A percentile compares a stretch with the other conserved stretches of the same genome.
These are phyloP conservation scores for Fraxinus baroniana DNA, from an alignment of 305 asterid species.

Conservation along the genomic window DNA sequence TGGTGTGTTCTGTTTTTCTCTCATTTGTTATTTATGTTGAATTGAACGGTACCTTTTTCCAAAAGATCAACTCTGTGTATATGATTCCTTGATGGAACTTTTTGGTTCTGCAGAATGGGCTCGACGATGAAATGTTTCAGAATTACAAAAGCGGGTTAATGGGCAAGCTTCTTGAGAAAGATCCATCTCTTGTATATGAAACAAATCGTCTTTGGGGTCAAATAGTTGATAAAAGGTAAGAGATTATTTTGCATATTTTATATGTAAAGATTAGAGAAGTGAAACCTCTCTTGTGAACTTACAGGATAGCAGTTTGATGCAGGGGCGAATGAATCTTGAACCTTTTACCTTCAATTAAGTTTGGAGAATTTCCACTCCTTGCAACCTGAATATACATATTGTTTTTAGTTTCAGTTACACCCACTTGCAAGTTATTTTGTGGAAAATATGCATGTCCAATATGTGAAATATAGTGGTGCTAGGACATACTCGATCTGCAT, in stretches of 20 bases:
- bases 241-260: constrained; percentile 3
- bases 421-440: neutral
- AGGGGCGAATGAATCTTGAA: neutral
- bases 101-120: constrained; percentile 54
- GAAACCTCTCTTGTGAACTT: neutral
- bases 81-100: constrained; percentile 22
- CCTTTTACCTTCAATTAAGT: neutral
- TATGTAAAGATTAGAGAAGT: neutral
- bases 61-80: neutral
- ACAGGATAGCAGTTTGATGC: neutral
- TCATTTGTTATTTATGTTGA: neutral
- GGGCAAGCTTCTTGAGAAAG: constrained; percentile 95
- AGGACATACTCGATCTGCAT: neutral
- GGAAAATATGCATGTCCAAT: neutral
- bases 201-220: constrained; percentile 90
- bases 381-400: neutral
- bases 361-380: neutral
- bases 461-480: neutral
- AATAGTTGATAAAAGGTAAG: constrained; percentile 84
- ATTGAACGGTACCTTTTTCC: neutral
- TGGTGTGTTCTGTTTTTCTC: neutral
- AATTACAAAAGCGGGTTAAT: constrained; percentile 70
- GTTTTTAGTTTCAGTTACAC: neutral
- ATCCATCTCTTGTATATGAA: constrained; percentile 82
- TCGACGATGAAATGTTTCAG: constrained; percentile 74